Evolutionary conservation across 2,329 filamentous ascomycete species (phyloP).

Genomic region (Alternaria atra): DNA sequence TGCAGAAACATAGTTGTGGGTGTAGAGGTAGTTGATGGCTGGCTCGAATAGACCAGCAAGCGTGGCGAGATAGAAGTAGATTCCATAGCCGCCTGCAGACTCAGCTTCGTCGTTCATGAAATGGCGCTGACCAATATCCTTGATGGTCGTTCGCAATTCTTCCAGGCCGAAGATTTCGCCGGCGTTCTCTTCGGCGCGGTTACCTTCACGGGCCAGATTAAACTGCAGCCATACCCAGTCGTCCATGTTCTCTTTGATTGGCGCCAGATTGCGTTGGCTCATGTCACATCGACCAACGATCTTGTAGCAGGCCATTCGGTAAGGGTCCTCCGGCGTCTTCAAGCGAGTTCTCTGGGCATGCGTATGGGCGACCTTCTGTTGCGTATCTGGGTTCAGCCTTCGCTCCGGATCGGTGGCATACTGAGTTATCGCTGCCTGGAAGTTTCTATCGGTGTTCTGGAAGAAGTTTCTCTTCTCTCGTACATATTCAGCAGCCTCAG

Average conservation of each 20-base stretch:
- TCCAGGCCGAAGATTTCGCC: constrained; percentile 70
- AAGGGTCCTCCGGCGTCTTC: constrained; percentile 89
- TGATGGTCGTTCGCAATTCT: constrained; percentile 79
- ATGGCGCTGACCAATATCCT: constrained; percentile 88
- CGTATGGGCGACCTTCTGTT: constrained; percentile 88
- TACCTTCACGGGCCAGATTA: constrained; percentile 68
- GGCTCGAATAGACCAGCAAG: constrained; percentile 94
- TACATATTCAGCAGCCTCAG: constrained; percentile 87
- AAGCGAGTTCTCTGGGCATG: constrained; percentile 86
- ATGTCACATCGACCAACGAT: constrained; percentile 83
- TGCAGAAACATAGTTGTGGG: constrained; percentile 89
- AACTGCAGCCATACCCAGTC: constrained; percentile 76
- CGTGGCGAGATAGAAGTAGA: constrained; percentile 92
- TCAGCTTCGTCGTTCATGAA: constrained; percentile 85
- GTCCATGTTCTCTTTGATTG: constrained; percentile 67
- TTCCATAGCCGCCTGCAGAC: constrained; percentile 80
- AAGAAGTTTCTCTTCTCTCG: constrained; percentile 84
- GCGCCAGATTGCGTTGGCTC: constrained; percentile 64
- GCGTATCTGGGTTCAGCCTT: constrained; percentile 78
- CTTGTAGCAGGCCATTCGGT: constrained; percentile 97
- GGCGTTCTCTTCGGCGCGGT: constrained; percentile 68
- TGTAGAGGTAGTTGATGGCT: constrained; percentile 88
- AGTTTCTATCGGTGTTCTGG: constrained; percentile 88
- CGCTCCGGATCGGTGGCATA: constrained; percentile 82
- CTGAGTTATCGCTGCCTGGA: constrained; percentile 84